phyloP scores from a whole-genome alignment of 148 eudicot species.

The Dysphania ambrosioides region DNA sequence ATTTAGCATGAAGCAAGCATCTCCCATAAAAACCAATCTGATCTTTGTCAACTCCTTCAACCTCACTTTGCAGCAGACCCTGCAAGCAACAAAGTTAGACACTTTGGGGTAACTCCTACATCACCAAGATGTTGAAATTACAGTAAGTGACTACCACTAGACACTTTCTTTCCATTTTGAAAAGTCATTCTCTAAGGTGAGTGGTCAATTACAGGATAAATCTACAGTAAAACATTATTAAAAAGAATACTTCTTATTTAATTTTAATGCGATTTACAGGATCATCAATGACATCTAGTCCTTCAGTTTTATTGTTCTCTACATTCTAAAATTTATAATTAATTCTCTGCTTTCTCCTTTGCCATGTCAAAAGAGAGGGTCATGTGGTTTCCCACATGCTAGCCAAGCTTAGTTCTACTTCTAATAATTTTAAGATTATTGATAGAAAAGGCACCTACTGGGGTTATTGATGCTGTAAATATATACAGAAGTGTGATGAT shows the following conservation, averaged over 20 bases:
- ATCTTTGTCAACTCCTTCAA: conserved; percentile 44
- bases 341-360: background rate
- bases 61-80: conserved; percentile 59
- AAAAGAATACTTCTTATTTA: no score
- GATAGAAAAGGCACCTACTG: background rate
- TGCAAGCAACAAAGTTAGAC: conserved; percentile 23
- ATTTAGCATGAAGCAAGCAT: conserved; percentile 45
- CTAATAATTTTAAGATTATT: background rate
- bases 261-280: background rate
- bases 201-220: background rate
- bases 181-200: background rate
- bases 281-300: background rate
- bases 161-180: background rate
- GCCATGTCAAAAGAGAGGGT: background rate
- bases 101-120: background rate
- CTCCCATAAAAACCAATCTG: conserved; percentile 51
- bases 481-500: background rate
- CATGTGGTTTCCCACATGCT: background rate
- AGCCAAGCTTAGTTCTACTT: background rate
- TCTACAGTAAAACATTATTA: no score
- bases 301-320: background rate
- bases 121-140: no score
- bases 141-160: background rate
- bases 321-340: no score
- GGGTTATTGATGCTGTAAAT: background rate